phyloP scores from a whole-genome alignment of 768 basidiomycete genomes.

The Lactarius pseudohatsudake region DNA sequence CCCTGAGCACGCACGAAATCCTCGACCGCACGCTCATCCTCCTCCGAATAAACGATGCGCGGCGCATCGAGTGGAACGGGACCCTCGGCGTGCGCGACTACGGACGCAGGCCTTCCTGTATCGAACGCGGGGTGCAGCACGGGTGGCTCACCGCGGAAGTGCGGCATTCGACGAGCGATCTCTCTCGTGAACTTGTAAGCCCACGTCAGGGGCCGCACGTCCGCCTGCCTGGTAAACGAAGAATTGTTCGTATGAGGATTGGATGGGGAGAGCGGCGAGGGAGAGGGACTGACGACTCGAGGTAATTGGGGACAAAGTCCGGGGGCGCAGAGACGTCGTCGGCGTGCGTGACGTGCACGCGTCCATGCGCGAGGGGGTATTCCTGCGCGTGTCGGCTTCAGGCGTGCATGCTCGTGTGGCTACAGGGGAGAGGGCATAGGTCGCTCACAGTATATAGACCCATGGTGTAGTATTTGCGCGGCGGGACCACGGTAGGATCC shows the following conservation, averaged over 20 bases:
- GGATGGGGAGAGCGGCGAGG: slow-evolving; percentile 34
- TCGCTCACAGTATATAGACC: slow-evolving; percentile 20
- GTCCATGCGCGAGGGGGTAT: slow-evolving; percentile 29
- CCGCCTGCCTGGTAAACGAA: slow-evolving; percentile 26
- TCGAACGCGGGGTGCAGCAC: slow-evolving; percentile 36
- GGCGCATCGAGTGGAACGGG: slow-evolving; percentile 33
- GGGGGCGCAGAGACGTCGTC: slow-evolving; percentile 27
- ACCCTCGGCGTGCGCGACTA: slow-evolving; percentile 11
- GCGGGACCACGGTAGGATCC: slow-evolving; percentile 23
- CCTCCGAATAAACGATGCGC: slow-evolving; percentile 37
- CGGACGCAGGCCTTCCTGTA: slow-evolving; percentile 33
- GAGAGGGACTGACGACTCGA: slow-evolving; percentile 52
- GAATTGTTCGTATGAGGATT: slow-evolving; percentile 31
- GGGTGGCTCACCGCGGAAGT: slow-evolving; percentile 37
- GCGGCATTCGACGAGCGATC: slow-evolving; percentile 49
- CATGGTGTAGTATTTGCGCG: slow-evolving; percentile 25
- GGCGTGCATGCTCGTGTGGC: neutral
- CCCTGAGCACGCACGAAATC: slow-evolving; percentile 31
- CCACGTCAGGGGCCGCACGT: slow-evolving; percentile 46
- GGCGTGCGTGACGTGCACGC: slow-evolving; percentile 29
- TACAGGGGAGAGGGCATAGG: neutral
- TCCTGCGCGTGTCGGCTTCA: neutral
- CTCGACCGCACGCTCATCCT: slow-evolving; percentile 35
- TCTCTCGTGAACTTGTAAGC: slow-evolving; percentile 57
- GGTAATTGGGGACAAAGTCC: slow-evolving; percentile 31